A percentile compares a stretch with the other conserved stretches of the same genome.
Conservation (phyloP, 176 grass and related monocot genomes). For the Oryza rufipogon region DNA sequence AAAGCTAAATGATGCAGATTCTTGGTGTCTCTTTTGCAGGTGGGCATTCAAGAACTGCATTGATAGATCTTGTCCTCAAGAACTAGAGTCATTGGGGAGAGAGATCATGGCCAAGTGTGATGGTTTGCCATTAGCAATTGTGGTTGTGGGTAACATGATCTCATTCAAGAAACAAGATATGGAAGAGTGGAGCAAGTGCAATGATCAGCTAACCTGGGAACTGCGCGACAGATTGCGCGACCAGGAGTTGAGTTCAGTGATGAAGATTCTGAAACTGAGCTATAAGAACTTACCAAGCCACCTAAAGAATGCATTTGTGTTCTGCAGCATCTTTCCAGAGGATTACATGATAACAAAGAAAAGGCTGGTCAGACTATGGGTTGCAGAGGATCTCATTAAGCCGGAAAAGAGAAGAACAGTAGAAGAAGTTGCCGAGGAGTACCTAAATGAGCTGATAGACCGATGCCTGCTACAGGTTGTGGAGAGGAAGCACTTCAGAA, state of each 20-base stretch:
- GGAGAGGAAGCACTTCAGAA: conserved; percentile 38
- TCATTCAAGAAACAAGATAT: conserved; percentile 16
- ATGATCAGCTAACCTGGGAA: conserved; percentile 34
- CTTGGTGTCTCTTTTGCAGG: conserved; percentile 27
- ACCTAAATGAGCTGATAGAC: conserved; percentile 50
- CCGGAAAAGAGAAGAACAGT: conserved; percentile 37
- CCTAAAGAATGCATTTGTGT: conserved; percentile 50
- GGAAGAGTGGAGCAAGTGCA: conserved; percentile 28
- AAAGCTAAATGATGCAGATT: conserved; percentile 15
- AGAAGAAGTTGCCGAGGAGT: conserved; percentile 52
- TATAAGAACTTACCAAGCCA: conserved; percentile 47
- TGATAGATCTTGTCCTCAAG: conserved; percentile 27
- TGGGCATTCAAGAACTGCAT: conserved; percentile 21
- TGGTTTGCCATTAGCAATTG: conserved; percentile 43
- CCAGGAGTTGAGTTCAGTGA: conserved; percentile 31
- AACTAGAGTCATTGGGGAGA: conserved; percentile 29
- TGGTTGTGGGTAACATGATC: conserved; percentile 22
- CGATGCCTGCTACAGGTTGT: conserved; percentile 44
- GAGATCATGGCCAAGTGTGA: conserved; percentile 27
- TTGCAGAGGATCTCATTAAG: conserved; percentile 51
- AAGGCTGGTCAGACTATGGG: conserved; percentile 44
- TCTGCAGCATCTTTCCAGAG: conserved; percentile 59
- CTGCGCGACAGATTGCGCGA: conserved; percentile 6
- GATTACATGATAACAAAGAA: conserved; percentile 48
- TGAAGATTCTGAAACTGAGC: conserved; percentile 47